These are phyloP conservation scores for Chaetomium globosum DNA, from an alignment of 2,329 filamentous ascomycete genomes.

Conservation along the genomic window DNA sequence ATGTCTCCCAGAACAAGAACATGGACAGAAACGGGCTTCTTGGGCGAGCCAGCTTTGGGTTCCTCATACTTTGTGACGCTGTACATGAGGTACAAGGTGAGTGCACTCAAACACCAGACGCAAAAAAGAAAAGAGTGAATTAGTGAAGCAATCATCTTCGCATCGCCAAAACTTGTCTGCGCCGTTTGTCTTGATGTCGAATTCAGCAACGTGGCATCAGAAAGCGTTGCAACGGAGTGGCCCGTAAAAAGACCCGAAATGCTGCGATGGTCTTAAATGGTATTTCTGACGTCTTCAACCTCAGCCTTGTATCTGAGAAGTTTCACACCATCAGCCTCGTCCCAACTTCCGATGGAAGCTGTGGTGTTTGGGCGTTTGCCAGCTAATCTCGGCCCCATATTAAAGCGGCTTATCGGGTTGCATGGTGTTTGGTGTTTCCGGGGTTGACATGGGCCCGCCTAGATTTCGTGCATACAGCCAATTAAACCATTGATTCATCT, in stretches of 20 bases:
- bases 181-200: background rate
- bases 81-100: constrained; percentile 33
- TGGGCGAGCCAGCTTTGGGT: constrained; percentile 28
- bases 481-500: background rate
- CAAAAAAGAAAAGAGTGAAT: constrained; percentile 23
- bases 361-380: background rate
- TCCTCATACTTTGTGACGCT: constrained; percentile 30
- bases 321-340: background rate
- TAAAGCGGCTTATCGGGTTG: constrained; percentile 17
- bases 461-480: constrained; percentile 15
- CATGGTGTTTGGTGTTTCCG: constrained; percentile 14
- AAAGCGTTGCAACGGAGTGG: background rate
- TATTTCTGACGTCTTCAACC: background rate
- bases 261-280: background rate
- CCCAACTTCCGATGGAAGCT: background rate
- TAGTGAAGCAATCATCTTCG: constrained; percentile 19
- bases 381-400: constrained; percentile 2
- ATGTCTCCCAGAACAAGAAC: constrained; percentile 94
- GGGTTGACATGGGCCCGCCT: constrained; percentile 8
- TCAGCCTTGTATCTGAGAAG: background rate
- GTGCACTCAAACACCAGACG: constrained; percentile 26
- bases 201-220: background rate
- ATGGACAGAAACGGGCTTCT: constrained; percentile 57
- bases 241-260: background rate
- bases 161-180: background rate